Base-by-base conservation (phyloP, 2,329 filamentous ascomycete genomes). In the Eutypella sp. region DNA sequence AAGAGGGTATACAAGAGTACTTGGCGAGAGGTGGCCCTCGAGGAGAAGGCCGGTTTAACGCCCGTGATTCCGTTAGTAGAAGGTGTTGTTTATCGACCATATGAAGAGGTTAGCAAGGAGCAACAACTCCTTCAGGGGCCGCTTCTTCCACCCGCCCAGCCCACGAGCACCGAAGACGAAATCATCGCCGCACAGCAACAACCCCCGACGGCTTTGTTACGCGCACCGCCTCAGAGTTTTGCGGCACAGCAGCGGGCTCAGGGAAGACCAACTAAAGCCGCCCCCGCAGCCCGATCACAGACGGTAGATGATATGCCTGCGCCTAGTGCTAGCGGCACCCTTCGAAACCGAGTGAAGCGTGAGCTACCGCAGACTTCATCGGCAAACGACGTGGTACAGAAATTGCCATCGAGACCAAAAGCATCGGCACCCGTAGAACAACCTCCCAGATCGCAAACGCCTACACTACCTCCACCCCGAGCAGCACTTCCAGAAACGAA, bases 21-120 rank as follows among this genome's bases (percentile, higher is more conserved):
- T 1, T 85, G 82, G 75, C 78, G 79, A 56, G 82, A 85, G 58
- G 80, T 84, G 64, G 79, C 80, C 1, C 74, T 80, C n/a, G 82
- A 85, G 62, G 82, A 85, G 60, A 80, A 84, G 62, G 76, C 78
- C 34, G 80, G 81, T 1, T 66, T 85, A 44, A 85, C 81, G 0
- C 82, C 81, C 0, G 69, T 73, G 51, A 83, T 85, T 47, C 82
- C 82, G 2, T 67, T 85, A 19, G 73, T 75, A 2, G 76, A 81
- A 46, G 75, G 78, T 36, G 69, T 84, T 41, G 81, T 85, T 11
- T 85, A 85, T 58, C 70, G 79, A 19, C 81, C 81, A 1, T 85
- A 81, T 50, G 78, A 82, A 43, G 79, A 82, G 48, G 76, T 79
- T 63, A 63, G 78, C 48, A 73, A 67, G 57, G 81, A 84, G 57